Evolutionary conservation across 2,329 filamentous ascomycete species (phyloP), one percentile per base, ranked within the genome.

Genomic region (Venturia nashicola): DNA sequence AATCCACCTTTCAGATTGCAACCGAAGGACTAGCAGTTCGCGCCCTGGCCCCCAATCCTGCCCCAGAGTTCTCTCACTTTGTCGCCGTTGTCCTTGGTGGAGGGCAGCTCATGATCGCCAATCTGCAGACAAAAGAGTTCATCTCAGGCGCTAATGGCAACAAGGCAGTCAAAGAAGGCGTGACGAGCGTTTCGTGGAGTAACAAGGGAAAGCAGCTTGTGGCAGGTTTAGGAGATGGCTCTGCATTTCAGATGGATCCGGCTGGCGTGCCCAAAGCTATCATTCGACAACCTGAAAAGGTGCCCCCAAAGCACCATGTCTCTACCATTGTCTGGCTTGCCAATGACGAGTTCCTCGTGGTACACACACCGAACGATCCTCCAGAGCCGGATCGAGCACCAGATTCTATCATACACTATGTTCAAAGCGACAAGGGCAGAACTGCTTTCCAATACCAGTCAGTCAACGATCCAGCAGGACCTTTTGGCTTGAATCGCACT

Each of bases 171-270:
- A 90, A 87, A 70, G 79, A 83, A 36, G 86, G 88, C 59, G 92
- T 96, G 36, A 91, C 87, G 72, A 94, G 89, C 70, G 83, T 90
- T 6, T 87, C 89, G 64, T 99, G 95, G 94, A 99, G 94, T 74
- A 88, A 85, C 66, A 90, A 87, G 72, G 94, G 94, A 59, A 99
- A 96, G 73, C 93, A 97, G 72, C 79, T 99, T 54, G 87, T 96
- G 55, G 92, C 90, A 68, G 94, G 95, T 18, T 79, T 94, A 69
- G 86, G 81, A 7, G 85, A 97, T 75, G 94, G 94, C 65, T 86
- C 86, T 14, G 86, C 88, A 62, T 83, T 83, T 64, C 92, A 97
- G 73, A 87, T 97, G 83, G 91, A 89, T 8, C 90, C 89, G 0
- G 84, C 90, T 69, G 93, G 93, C 59, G 82, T 82, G 48, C 80